Base-by-base conservation (phyloP, 2,329 filamentous ascomycete genomes). In the Lecanosticta acicola region DNA sequence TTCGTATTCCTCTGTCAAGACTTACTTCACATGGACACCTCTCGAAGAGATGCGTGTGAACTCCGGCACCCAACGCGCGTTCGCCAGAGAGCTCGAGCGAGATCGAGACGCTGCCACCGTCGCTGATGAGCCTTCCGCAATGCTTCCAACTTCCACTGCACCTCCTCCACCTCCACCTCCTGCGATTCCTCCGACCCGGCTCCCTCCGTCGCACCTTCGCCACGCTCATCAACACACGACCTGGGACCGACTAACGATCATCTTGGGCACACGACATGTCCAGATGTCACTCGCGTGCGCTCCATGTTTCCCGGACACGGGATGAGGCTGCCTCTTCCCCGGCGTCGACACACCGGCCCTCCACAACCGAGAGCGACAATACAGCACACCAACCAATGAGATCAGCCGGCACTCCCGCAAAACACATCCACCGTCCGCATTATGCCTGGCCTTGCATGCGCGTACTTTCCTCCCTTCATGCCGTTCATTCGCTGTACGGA, bases 81-180 rank as follows among this genome's bases (percentile, higher is more conserved):
- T 32, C 16, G n/a, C 26, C 29, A 29, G 21, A n/a, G n/a, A n/a
- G n/a, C n/a, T n/a, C n/a, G n/a, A n/a, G n/a, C n/a, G n/a, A n/a
- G n/a, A n/a, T 34, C 43, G 20, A 45, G 3, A 33, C 26, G 26
- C n/a, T n/a, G n/a, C n/a, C n/a, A n/a, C n/a, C n/a, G n/a, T n/a
- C n/a, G n/a, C n/a, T n/a, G n/a, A n/a, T n/a, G n/a, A n/a, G 29
- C 17, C 43, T 39, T 37, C 43, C 43, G 43, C 43, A 18, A 29
- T 39, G 43, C 24, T 34, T 39, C 35, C 36, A 5, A 39, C 10
- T 33, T 34, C 34, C 16, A 20, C 9, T 18, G 4, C 35, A 38
- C 24, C 35, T 29, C 13, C 13, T 29, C 21, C 11, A 26, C 8
- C 26, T 8, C 14, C 17, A 20, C 11, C 7, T 18, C 19, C 17